Evolutionary conservation across 179 eudicot species (phyloP).

Genomic region (Beta corolliflora): DNA sequence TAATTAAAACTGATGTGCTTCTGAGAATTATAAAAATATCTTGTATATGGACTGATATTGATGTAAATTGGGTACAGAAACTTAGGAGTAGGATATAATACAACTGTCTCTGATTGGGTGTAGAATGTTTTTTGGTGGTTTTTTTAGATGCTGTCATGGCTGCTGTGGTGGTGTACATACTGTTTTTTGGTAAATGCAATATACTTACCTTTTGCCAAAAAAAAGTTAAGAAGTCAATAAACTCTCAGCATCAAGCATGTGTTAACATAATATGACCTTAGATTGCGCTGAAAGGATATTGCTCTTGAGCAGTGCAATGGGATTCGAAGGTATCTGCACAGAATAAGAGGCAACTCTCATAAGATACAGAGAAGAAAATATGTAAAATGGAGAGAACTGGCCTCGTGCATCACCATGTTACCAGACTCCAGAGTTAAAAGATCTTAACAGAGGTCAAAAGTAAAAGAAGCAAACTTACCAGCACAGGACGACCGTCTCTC

Average conservation of each 20-base stretch:
- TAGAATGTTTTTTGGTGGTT: too few species aligned
- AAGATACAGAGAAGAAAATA: not conserved
- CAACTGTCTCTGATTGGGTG: too few species aligned
- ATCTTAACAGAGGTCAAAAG: not conserved
- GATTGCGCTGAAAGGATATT: conserved; percentile 75
- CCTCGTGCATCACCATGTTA: not conserved
- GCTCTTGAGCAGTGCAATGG: conserved; percentile 64
- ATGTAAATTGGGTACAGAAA: too few species aligned
- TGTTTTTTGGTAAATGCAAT: too few species aligned
- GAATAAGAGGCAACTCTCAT: conserved; percentile 20
- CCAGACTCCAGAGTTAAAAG: not conserved
- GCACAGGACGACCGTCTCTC: conserved; percentile 72
- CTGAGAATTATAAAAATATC: too few species aligned
- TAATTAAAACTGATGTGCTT: too few species aligned
- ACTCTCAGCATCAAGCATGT: conserved; percentile 7
- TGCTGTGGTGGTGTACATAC: too few species aligned
- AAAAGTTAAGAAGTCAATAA: not conserved
- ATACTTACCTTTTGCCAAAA: not conserved
- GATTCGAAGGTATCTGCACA: conserved; percentile 80
- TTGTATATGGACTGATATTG: too few species aligned
- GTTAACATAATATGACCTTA: conserved; percentile 51
- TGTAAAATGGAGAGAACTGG: not conserved
- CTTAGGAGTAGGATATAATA: too few species aligned
- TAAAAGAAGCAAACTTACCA: conserved; percentile 45
- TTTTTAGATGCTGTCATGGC: too few species aligned